These are phyloP conservation scores for Phytophthora capsici DNA, from an alignment of 352 stramenopile genomes.

Conservation along the genomic window DNA sequence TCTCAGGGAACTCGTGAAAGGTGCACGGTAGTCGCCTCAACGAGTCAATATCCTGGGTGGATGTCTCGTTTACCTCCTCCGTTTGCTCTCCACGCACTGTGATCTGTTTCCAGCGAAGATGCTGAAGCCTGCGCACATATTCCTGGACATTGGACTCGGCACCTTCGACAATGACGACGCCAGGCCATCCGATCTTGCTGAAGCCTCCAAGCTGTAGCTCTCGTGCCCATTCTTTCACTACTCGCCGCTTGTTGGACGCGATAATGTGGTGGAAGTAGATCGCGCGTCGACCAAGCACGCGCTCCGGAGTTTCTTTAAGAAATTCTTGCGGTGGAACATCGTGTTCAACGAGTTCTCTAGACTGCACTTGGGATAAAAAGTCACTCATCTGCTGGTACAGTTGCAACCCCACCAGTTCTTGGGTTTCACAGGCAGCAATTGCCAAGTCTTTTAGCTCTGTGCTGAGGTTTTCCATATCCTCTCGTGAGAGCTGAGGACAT, in stretches of 20 bases:
- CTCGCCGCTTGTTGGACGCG: conserved; percentile 67
- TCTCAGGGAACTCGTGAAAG: conserved; percentile 71
- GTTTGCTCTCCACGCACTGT: conserved; percentile 78
- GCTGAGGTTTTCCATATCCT: conserved; percentile 48
- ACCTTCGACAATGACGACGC: conserved; percentile 79
- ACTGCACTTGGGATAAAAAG: conserved; percentile 42
- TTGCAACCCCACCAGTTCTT: conserved; percentile 62
- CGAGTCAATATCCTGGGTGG: conserved; percentile 27
- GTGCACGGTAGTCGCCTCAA: conserved; percentile 43
- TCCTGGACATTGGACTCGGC: conserved; percentile 56
- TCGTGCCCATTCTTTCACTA: conserved; percentile 73
- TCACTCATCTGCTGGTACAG: conserved; percentile 73
- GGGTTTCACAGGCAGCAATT: conserved; percentile 20
- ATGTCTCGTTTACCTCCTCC: conserved; percentile 23
- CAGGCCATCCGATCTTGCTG: conserved; percentile 86
- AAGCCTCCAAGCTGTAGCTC: conserved; percentile 74
- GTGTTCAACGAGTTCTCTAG: neutral
- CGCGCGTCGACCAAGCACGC: conserved; percentile 62
- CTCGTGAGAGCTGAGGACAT: conserved; percentile 54
- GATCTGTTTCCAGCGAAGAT: conserved; percentile 85
- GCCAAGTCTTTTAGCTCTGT: conserved; percentile 42
- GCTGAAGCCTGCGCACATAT: conserved; percentile 78
- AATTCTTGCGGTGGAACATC: conserved; percentile 8
- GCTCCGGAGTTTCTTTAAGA: neutral
- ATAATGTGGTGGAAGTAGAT: conserved; percentile 92